Evolutionary conservation across 2,329 filamentous ascomycete species (phyloP), one percentile per base, ranked within the genome.

Genomic region (Aureobasidium pullulans): DNA sequence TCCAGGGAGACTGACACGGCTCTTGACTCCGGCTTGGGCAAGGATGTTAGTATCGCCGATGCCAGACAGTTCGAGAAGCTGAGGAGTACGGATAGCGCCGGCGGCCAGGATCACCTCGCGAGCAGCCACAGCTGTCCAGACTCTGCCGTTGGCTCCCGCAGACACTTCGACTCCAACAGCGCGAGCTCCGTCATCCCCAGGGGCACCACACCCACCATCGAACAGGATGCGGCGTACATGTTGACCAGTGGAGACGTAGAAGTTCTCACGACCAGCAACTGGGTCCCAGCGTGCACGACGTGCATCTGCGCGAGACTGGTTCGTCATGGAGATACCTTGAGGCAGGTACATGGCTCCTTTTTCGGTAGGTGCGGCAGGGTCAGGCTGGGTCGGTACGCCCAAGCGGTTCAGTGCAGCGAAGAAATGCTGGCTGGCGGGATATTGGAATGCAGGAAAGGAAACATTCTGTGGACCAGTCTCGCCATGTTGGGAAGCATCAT

Each of bases 381-480:
- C 75, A 40, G 68, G 67, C 10, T 68, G 66, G 10, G 69, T 74
- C 1, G 69, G 68, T 13, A 77, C 65, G 16, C 71, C 72, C 2
- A 77, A 63, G 31, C 69, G 65, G 28, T 73, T 71, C 60, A 76
- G 61, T 10, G 70, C 73, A 37, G 66, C 66, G 59, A 73, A 73
- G 37, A 72, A 69, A 49, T 66, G 66, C 43, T 60, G 39, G 31
- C 61, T 59, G 6, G 61, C 57, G 16, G 59, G 61, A 39, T 62
- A 62, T 34, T 60, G 56, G 32, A 62, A 62, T 23, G 54, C 31
- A 11, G 61, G 61, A 31, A 60, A 62, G 10, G 52, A 50, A 34
- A 79, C 70, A 10, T 80, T 77, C n/a, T 82, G 73, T 1, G 80
- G 79, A 0, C 80, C 80, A 4, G 66, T 64, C 6, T 65, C 70